Base-by-base conservation (phyloP, 2,329 filamentous ascomycete genomes). In the Colletotrichum sidae region DNA sequence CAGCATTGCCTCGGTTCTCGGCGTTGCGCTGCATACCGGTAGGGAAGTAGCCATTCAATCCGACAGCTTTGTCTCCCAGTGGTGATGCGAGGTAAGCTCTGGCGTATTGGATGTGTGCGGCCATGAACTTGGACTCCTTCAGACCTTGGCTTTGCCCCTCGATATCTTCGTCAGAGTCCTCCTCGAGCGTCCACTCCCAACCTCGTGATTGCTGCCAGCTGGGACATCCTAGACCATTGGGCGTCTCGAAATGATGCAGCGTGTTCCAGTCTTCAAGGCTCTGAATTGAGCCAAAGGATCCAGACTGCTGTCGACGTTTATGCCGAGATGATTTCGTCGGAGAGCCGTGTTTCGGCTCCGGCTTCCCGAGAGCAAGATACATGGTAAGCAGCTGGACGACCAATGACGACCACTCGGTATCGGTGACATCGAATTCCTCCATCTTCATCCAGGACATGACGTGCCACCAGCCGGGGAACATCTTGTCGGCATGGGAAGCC, bases 391-490 rank as follows among this genome's bases (percentile, higher is more conserved):
- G 76, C 9, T 90, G 80, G 9, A 92, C 82, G 3, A 88, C 82
- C 51, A 91, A 74, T 2, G 89, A 86, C 4, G 90, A 90, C 91
- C 91, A 94, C 75, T 94, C 92, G 2, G 79, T 62, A 67, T 90
- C 84, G 4, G 77, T 76, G 12, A 82, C 74, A 8, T 79, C 73
- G 4, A 83, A 77, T 4, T 83, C 79, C 60, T 84, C 83, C 10
- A 77, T 72, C 37, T 80, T 79, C 45, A 92, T 80, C 92, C 92
- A 95, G 67, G 88, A 86, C 77, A 91, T 85, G 17, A 87, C 83
- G 72, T 92, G 89, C 85, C 91, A 92, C 90, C 92, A 94, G 2
- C 86, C 88, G 9, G 89, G 84, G 61, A 92, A 78, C 9, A 93
- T 78, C 34, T 81, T 91, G 79, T 81, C 90, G 66, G 78, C 87